phyloP scores from a whole-genome alignment of 768 basidiomycete genomes.

The Mycena galericulata region DNA sequence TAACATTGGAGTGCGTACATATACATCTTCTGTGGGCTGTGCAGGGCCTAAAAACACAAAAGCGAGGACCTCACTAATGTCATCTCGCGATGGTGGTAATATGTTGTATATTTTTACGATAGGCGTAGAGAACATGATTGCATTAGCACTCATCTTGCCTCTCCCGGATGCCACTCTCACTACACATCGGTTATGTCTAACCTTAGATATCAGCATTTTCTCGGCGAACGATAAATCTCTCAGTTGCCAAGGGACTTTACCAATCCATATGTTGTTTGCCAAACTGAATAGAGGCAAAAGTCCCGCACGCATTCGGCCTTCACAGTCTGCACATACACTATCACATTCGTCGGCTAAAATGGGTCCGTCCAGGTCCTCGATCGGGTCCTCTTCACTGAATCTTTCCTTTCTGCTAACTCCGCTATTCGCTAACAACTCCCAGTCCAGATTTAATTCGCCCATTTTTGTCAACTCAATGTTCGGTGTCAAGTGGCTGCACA shows the following conservation, averaged over 20 bases:
- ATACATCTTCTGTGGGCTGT: conserved; percentile 30
- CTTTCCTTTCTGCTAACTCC: neutral
- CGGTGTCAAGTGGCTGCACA: too few species aligned
- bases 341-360: neutral
- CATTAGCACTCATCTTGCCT: conserved; percentile 43
- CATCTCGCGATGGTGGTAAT: conserved; percentile 36
- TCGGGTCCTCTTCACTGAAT: neutral
- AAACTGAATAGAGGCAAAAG: neutral
- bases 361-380: neutral
- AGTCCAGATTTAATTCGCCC: too few species aligned
- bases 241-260: neutral
- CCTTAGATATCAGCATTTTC: conserved; percentile 37
- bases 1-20: conserved; percentile 10
- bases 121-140: conserved; percentile 38
- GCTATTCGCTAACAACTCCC: too few species aligned
- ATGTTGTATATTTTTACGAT: conserved; percentile 37
- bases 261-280: neutral
- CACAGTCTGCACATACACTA: neutral
- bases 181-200: conserved; percentile 44
- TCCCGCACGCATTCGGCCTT: neutral
- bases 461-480: too few species aligned
- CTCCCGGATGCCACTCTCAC: conserved; percentile 40
- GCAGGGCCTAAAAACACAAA: conserved; percentile 25
- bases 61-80: conserved; percentile 40
- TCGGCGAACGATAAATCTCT: conserved; percentile 41